Evolutionary conservation across 768 basidiomycete genomes (phyloP).

Genomic region (Aureoboletus auriporus): DNA sequence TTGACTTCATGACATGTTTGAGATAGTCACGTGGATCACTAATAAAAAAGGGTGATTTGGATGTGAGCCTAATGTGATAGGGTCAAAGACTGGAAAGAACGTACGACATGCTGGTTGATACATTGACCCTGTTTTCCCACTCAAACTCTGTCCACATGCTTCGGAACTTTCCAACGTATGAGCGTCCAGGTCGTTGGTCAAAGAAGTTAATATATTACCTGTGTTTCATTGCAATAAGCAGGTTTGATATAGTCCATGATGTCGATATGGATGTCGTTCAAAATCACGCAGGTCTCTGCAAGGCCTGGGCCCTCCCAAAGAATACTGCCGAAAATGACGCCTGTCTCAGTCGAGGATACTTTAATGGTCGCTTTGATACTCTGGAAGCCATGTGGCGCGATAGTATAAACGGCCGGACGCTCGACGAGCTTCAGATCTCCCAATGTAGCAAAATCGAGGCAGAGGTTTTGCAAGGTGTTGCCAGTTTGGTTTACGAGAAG

Average conservation of each 20-base stretch:
- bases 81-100: slow-evolving; percentile 26
- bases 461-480: slow-evolving; percentile 93
- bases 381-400: slow-evolving; percentile 96
- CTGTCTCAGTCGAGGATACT: slow-evolving; percentile 96
- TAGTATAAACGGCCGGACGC: slow-evolving; percentile 87
- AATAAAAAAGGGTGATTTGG: no score
- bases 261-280: slow-evolving; percentile 97
- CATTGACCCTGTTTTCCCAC: slow-evolving; percentile 99
- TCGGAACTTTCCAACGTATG: slow-evolving; percentile 59
- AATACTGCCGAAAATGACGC: slow-evolving; percentile 97
- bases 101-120: slow-evolving; percentile 77
- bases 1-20: slow-evolving; percentile 91
- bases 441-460: slow-evolving; percentile 94
- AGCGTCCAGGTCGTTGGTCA: background rate
- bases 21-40: slow-evolving; percentile 89
- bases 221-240: slow-evolving; percentile 90
- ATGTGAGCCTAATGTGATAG: no score
- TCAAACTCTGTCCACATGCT: slow-evolving; percentile 99
- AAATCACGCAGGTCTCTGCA: slow-evolving; percentile 85
- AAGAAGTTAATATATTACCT: slow-evolving; percentile 43
- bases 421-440: slow-evolving; percentile 98
- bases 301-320: slow-evolving; percentile 91
- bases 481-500: slow-evolving; percentile 94
- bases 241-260: slow-evolving; percentile 59
- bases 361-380: slow-evolving; percentile 99